A percentile compares a stretch with the other conserved stretches of the same genome.
These are phyloP conservation scores for Xylaria palmicola DNA, from an alignment of 495 filamentous ascomycete genomes.

Conservation along the genomic window DNA sequence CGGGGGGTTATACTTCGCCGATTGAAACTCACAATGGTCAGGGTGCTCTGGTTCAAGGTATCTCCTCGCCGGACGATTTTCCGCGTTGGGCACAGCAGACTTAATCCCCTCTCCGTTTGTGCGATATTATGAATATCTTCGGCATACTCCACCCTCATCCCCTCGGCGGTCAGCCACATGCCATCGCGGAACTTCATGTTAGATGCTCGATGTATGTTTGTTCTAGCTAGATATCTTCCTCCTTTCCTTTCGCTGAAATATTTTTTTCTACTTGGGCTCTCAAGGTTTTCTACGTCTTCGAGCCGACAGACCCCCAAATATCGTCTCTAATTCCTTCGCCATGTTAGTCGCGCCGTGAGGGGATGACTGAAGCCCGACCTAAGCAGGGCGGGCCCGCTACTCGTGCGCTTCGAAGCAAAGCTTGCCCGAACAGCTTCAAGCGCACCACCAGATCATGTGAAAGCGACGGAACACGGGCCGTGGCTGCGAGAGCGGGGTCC, in stretches of 20 bases:
- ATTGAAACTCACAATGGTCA: conserved; percentile 40
- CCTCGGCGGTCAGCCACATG: conserved; percentile 53
- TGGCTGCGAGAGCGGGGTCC: conserved; percentile 8
- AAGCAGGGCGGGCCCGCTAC: conserved; percentile 1
- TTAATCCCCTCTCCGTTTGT: conserved; percentile 39
- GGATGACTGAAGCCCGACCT: not conserved
- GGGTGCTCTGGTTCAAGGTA: conserved; percentile 55
- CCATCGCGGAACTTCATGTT: conserved; percentile 52
- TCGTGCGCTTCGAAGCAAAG: conserved; percentile 9
- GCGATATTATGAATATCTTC: conserved; percentile 52
- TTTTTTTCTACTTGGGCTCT: not conserved
- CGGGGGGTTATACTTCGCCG: not conserved
- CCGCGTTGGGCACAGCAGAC: conserved; percentile 50
- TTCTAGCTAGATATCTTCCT: too few species aligned
- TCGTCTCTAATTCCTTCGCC: not conserved
- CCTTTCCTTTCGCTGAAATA: too few species aligned
- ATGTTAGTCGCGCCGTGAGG: conserved; percentile 2
- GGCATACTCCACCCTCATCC: conserved; percentile 52
- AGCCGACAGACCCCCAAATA: not conserved
- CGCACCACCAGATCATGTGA: not conserved
- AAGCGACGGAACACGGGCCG: conserved; percentile 24
- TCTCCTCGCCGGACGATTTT: conserved; percentile 51
- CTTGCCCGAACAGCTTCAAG: conserved; percentile 6
- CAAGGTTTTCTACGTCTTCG: not conserved
- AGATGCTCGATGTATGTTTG: not conserved